Base-by-base conservation (phyloP, 2,329 filamentous ascomycete species). In the Nigrospora oryzae region DNA sequence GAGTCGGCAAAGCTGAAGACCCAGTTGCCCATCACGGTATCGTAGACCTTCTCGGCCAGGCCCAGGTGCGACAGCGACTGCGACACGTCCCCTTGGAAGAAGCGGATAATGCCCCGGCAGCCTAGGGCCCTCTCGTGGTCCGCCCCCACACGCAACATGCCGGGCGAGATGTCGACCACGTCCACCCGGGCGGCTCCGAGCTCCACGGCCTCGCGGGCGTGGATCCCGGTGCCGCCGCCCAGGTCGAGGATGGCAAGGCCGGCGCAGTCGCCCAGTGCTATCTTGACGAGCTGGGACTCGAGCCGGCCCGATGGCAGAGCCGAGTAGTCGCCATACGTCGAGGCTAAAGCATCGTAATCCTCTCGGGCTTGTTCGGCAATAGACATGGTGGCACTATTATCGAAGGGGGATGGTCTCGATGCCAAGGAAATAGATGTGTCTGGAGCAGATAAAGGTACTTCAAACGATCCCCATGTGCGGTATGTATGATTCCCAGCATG, bases 1-100 rank as follows among this genome's bases (percentile, higher is more conserved):
- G 35, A 54, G 7, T 47, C 48, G 15, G 56, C 57, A 47, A 60
- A 57, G 44, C 60, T 56, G 43, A 64, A 54, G 23, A 59, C 43
- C 59, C 60, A 63, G 46, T 62, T 61, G 3, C 53, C 59, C 58
- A 63, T 61, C 38, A 61, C 56, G 15, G 63, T 42, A 43, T 63
- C 61, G 47, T 64, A 64, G 6, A 6, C 19, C 10, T 44, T 7
- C 46, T 38, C 38, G 4, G 30, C 47, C 3, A 48, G 45, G 38
- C 16, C 30, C n/a, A 34, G 42, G 13, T 32, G 33, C 5, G 45
- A 38, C 17, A 57, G 49, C 13, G 58, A 51, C 44, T 54, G 37
- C 16, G 55, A 44, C 7, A 51, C 49, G 42, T 61, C 59, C 3
- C 47, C 58, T n/a, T 51, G 48, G 42, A 56, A 51, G 51, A 51